A percentile compares a stretch with the other conserved stretches of the same genome.
These are phyloP conservation scores for Boeremia lycopersici DNA, from an alignment of 2,329 filamentous ascomycete genomes.

Conservation along the genomic window DNA sequence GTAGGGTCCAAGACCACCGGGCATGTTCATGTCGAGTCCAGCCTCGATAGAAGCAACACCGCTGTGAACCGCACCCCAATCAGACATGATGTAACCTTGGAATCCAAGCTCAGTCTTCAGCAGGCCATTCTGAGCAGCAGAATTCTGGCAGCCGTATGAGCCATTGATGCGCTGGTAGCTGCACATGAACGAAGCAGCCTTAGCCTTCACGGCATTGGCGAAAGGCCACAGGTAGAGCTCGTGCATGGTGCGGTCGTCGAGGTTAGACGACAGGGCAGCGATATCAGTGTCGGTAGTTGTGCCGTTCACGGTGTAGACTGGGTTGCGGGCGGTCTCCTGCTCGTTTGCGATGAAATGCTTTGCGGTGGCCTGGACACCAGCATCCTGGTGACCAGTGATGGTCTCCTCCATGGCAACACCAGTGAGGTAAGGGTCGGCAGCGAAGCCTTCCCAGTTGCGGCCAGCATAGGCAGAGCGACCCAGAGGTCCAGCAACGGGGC, in stretches of 20 bases:
- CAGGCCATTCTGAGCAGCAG: slow-evolving; percentile 55
- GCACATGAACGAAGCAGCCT: slow-evolving; percentile 67
- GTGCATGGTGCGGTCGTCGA: slow-evolving; percentile 69
- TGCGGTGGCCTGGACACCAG: slow-evolving; percentile 50
- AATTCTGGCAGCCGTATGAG: slow-evolving; percentile 46
- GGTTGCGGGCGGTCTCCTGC: slow-evolving; percentile 59
- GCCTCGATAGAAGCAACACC: slow-evolving; percentile 53
- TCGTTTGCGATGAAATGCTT: slow-evolving; percentile 67
- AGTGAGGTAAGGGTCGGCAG: slow-evolving; percentile 52
- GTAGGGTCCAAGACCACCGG: slow-evolving; percentile 43
- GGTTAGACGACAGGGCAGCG: slow-evolving; percentile 65
- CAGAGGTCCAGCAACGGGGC: slow-evolving; percentile 58
- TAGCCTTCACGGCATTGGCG: slow-evolving; percentile 64
- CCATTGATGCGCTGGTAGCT: slow-evolving; percentile 49
- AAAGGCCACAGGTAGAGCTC: slow-evolving; percentile 73
- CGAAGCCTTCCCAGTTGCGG: slow-evolving; percentile 54
- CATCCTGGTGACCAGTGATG: slow-evolving; percentile 49
- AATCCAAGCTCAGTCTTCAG: slow-evolving; percentile 60
- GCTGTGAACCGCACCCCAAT: slow-evolving; percentile 54
- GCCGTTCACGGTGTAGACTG: slow-evolving; percentile 64
- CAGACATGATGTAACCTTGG: slow-evolving; percentile 52
- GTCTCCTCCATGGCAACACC: slow-evolving; percentile 50
- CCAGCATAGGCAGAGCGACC: slow-evolving; percentile 51
- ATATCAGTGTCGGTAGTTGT: slow-evolving; percentile 42
- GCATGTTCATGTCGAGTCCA: slow-evolving; percentile 58